Evolutionary conservation across 192 early-diverging fungal genomes (phyloP).

Genomic region (Pilobolus umbonatus): DNA sequence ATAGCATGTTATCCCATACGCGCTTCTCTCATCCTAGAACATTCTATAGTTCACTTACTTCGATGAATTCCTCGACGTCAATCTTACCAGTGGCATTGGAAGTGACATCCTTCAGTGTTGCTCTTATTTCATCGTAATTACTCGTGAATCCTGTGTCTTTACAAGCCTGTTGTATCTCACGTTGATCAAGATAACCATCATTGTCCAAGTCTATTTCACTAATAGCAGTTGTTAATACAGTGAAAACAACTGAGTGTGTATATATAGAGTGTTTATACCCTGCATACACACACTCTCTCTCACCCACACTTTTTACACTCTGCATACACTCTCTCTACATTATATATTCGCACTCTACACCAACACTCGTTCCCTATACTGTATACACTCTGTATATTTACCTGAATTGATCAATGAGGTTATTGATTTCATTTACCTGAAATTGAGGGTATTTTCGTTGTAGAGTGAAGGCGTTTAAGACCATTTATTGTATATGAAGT

Average conservation of each 20-base stretch:
- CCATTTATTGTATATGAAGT: conserved; percentile 23
- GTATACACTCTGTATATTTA: conserved; percentile 24
- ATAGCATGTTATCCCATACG: not conserved
- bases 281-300: too few species aligned
- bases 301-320: too few species aligned
- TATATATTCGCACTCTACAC: not conserved
- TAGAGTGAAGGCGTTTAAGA: conserved; percentile 46
- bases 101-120: conserved; percentile 61
- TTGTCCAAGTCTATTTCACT: conserved; percentile 62
- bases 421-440: conserved; percentile 47
- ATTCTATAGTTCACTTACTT: conserved; percentile 40
- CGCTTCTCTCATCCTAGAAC: not conserved
- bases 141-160: conserved; percentile 65
- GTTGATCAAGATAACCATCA: conserved; percentile 65
- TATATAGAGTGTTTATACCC: not conserved
- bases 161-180: conserved; percentile 58
- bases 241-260: conserved; percentile 3
- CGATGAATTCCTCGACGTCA: conserved; percentile 77
- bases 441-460: conserved; percentile 47
- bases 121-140: conserved; percentile 72
- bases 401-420: conserved; percentile 47
- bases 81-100: conserved; percentile 64
- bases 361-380: not conserved
- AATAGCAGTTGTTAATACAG: not conserved
- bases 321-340: too few species aligned